Evolutionary conservation across 306 rosid genomes (phyloP), one percentile per base, ranked within the genome.

Genomic region (Arachis stenosperma): DNA sequence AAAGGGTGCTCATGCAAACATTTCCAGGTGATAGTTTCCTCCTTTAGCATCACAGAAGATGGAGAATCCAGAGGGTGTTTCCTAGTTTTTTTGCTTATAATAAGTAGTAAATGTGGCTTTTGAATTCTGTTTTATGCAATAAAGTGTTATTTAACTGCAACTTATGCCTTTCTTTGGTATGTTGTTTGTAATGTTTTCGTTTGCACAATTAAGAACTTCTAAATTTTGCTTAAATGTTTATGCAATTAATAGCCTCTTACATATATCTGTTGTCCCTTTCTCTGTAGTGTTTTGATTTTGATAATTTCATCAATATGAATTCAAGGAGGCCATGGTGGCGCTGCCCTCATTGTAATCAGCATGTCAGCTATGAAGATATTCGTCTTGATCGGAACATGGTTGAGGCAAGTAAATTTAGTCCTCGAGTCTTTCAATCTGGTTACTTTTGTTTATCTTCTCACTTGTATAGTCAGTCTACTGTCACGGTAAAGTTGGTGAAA

Each of bases 331-430:
- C 99, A 72, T 85, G 87, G 14, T 95, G 98, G 99, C 91, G 98
- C 83, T 95, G 99, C 81, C 99, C 99, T 46, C 96, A 87, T 82
- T 95, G 99, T 83, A 90, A 81, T 81, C 98, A 88, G 82, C 47
- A 0, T 75, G 89, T 95, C 63, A 83, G 91, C 87, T 95, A 84
- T 84, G 60, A 66, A 66, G 93, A 91, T 67, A 83, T 95, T 71
- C 85, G 92, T 65, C 76, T 88, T 39, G 99, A 95, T 77, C 88
- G 81, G 60, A 84, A 90, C 75, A 95, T 95, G 92, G 86, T 79
- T 17, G 90, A 95, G 97, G 99, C 77, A 82, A 86, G 96, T 88
- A 65, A 55, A 71, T 78, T 67, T 70, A 55, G 56, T 75, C 83
- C 50, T 75, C 59, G 48, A 54, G 41, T 78, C 64, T 75, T 76